Base-by-base conservation (phyloP, 2,329 filamentous ascomycete genomes). In the Fusarium compactum region DNA sequence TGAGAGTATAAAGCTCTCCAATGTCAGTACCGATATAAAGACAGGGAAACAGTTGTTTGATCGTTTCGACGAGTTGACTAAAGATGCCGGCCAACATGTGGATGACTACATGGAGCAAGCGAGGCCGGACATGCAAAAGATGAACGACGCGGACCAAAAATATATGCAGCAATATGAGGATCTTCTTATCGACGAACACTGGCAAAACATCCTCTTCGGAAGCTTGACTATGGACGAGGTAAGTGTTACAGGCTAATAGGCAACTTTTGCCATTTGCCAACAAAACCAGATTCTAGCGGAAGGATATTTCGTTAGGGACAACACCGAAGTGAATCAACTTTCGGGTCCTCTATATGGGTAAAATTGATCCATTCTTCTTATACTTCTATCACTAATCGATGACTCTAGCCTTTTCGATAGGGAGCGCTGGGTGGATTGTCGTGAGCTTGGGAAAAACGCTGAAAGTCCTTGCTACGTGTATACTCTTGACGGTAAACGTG, bases 181-280 rank as follows among this genome's bases (percentile, higher is more conserved):
- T 16, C 45, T 78, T 12, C 38, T 72, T 8, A 54, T 75, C 10
- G 78, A 79, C n/a, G 76, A 79, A 20, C 66, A 74, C 29, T 80
- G 77, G 78, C 78, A 79, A 50, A 61, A 44, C 8, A 53, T 74
- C 3, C 45, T 79, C 3, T 78, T 79, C 20, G 61, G 65, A n/a
- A 75, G 73, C 18, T 30, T 77, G 40, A 78, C 76, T 8, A 77
- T 77, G 57, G 75, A 79, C n/a, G 77, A 80, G 58, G 77, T 74
- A 50, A 56, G 64, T 54, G 4, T 14, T 29, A 8, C 10, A 38
- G 27, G 53, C 15, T n/a, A 15, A 12, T 12, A 32, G 20, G 8
- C 16, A 25, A 24, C 22, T 20, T 41, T 27, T 30, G 24, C n/a
- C 18, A 11, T 27, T 55, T 20, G 8, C 43, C 55, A 45, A 67